Percentiles rank a stretch among this genome's conserved stretches.
These are phyloP conservation scores for Alternaria sp. DNA, from an alignment of 2,329 filamentous ascomycete genomes.

Conservation along the genomic window DNA sequence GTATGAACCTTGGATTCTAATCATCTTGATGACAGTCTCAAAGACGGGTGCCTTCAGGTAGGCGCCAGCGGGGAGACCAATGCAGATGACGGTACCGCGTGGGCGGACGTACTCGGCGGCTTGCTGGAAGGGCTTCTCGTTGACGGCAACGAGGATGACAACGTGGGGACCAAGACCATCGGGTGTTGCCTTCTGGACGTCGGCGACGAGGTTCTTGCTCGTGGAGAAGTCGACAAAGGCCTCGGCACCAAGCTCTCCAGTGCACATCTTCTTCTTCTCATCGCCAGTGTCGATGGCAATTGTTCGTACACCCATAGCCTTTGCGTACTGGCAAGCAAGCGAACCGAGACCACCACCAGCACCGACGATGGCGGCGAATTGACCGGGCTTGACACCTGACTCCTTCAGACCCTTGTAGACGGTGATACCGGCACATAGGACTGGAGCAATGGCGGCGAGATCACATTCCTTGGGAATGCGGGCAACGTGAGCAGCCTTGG, in stretches of 20 bases:
- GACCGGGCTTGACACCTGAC: constrained; percentile 73
- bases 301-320: constrained; percentile 82
- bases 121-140: constrained; percentile 94
- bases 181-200: constrained; percentile 80
- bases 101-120: constrained; percentile 86
- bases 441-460: constrained; percentile 78
- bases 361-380: constrained; percentile 83
- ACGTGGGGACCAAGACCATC: constrained; percentile 87
- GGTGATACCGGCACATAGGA: constrained; percentile 85
- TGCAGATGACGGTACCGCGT: constrained; percentile 82
- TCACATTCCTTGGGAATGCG: constrained; percentile 78
- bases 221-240: constrained; percentile 81
- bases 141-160: constrained; percentile 83
- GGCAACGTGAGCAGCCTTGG: constrained; percentile 84
- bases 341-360: constrained; percentile 83
- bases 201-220: constrained; percentile 77
- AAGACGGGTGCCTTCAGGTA: constrained; percentile 86
- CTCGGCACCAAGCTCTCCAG: constrained; percentile 70
- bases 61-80: constrained; percentile 80
- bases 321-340: constrained; percentile 84
- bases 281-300: constrained; percentile 84
- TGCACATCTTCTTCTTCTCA: constrained; percentile 77
- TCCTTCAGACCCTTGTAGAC: constrained; percentile 94
- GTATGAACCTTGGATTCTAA: constrained; percentile 85
- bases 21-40: constrained; percentile 86